Evolutionary conservation across 352 stramenopile genomes (phyloP).

Genomic region (Lagenidium giganteum): DNA sequence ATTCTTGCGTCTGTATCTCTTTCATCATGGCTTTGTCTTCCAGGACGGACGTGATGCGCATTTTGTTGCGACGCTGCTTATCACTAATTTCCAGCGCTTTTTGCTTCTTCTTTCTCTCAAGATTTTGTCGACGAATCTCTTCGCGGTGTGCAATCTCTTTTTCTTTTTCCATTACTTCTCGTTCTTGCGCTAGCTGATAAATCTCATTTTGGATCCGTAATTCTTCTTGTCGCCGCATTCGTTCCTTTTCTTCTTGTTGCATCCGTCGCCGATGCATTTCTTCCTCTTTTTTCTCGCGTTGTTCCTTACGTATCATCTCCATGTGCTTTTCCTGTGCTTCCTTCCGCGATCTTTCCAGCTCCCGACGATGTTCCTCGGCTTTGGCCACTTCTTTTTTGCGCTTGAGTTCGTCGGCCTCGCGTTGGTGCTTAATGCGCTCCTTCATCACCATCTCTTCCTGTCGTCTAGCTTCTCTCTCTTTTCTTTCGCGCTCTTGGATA

Average conservation of each 20-base stretch:
- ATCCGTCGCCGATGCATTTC: slow-evolving; percentile 35
- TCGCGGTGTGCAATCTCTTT: slow-evolving; percentile 48
- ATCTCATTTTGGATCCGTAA: slow-evolving; percentile 40
- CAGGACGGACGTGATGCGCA: slow-evolving; percentile 54
- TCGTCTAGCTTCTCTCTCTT: slow-evolving; percentile 39
- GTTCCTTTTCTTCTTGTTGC: slow-evolving; percentile 48
- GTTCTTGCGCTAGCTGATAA: slow-evolving; percentile 34
- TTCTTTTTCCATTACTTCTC: slow-evolving; percentile 32
- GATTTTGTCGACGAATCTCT: slow-evolving; percentile 30
- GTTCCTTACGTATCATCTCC: slow-evolving; percentile 34
- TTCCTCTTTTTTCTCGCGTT: slow-evolving; percentile 47
- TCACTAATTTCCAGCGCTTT: slow-evolving; percentile 40
- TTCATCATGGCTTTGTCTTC: slow-evolving; percentile 52
- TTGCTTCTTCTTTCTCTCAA: slow-evolving; percentile 33
- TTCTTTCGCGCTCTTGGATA: slow-evolving; percentile 39
- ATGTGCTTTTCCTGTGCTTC: slow-evolving; percentile 37
- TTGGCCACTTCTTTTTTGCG: slow-evolving; percentile 47
- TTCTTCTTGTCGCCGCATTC: slow-evolving; percentile 49
- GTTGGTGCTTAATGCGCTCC: slow-evolving; percentile 34
- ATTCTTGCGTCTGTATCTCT: slow-evolving; percentile 36
- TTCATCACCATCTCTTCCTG: slow-evolving; percentile 36
- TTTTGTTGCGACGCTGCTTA: slow-evolving; percentile 66
- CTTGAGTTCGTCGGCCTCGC: slow-evolving; percentile 44
- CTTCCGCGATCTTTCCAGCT: slow-evolving; percentile 34
- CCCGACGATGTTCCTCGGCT: slow-evolving; percentile 37